Evolutionary conservation across 345 rosid genomes (phyloP), one percentile per base, ranked within the genome.

Genomic region (Camelina sativa): DNA sequence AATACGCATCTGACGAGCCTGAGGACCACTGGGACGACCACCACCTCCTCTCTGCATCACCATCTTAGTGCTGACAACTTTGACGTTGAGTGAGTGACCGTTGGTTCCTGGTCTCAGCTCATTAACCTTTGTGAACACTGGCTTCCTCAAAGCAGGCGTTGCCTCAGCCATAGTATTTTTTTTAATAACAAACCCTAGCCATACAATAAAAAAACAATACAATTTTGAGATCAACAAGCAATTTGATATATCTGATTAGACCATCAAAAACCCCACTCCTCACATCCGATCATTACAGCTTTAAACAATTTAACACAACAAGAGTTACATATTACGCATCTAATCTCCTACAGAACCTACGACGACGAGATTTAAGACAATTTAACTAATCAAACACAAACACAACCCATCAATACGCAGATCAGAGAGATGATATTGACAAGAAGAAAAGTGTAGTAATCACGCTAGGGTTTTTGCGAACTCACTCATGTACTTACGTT

Each of bases 31-130:
- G 35, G 89, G 72, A 60, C 92, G 97, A 63, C 93, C 96, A 22
- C 74, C 69, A 82, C 80, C 91, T 28, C 56, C 75, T 86, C 84
- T 90, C 81, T 88, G 97, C 75, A 81, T 67, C 6, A 95, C 97
- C 87, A 85, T 85, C 82, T 95, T 95, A 4, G 96, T 73, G 81
- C 82, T 88, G 3, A 90, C 88, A 73, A 95, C 92, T 83, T 92
- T 92, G 50, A 95, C 92, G 0, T 87, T 92, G 19, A 95, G 85
- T 32, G 88, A 87, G 72, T 92, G 89, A 53, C 99, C 99, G 53
- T 67, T 81, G 70, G 96, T 91, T n/a, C 94, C 97, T 0, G 97
- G 99, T 17, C 99, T 90, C 35, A 95, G 90, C 83, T 92, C 91
- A 41, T 81, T 89, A 76, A 95, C 91, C 88, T 92, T 92, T 62